phyloP scores from a whole-genome alignment of 2,329 filamentous ascomycete genomes.

The Alternaria incomplexa region DNA sequence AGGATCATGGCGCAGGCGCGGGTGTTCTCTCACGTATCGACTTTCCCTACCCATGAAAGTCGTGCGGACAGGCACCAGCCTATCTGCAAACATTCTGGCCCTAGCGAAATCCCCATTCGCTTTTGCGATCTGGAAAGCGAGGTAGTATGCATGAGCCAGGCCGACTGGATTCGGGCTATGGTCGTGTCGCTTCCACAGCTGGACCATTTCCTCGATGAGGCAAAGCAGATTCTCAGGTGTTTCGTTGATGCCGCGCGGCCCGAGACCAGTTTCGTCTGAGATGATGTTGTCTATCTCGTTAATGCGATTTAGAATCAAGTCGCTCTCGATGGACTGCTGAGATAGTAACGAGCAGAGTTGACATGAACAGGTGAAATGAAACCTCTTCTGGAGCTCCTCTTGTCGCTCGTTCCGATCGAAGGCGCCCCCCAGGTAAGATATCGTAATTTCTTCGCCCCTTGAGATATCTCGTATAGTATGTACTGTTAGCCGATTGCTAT shows the following conservation, averaged over 20 bases:
- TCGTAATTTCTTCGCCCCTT: neutral
- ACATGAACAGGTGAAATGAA: constrained; percentile 14
- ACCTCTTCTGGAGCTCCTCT: constrained; percentile 30
- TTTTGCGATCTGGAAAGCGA: neutral
- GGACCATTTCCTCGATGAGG: neutral
- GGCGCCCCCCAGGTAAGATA: constrained; percentile 41
- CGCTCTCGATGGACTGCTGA: neutral
- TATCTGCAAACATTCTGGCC: neutral
- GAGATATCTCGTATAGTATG: neutral
- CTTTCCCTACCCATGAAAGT: neutral
- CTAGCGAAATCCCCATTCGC: neutral
- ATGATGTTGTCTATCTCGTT: neutral
- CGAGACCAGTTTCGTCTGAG: neutral
- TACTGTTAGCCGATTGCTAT: constrained; percentile 19
- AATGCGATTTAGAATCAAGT: neutral
- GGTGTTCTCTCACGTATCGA: neutral
- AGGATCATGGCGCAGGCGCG: neutral
- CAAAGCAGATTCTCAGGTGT: neutral
- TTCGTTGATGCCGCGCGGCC: neutral
- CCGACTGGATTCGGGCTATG: neutral
- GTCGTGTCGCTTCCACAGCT: neutral
- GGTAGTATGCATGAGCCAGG: neutral
- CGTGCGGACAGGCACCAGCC: neutral
- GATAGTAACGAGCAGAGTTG: neutral
- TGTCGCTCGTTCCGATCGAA: constrained; percentile 44